A percentile compares a stretch with the other conserved stretches of the same genome.
These are phyloP conservation scores for Nidula microcarpa DNA, from an alignment of 768 basidiomycete genomes.

Conservation along the genomic window DNA sequence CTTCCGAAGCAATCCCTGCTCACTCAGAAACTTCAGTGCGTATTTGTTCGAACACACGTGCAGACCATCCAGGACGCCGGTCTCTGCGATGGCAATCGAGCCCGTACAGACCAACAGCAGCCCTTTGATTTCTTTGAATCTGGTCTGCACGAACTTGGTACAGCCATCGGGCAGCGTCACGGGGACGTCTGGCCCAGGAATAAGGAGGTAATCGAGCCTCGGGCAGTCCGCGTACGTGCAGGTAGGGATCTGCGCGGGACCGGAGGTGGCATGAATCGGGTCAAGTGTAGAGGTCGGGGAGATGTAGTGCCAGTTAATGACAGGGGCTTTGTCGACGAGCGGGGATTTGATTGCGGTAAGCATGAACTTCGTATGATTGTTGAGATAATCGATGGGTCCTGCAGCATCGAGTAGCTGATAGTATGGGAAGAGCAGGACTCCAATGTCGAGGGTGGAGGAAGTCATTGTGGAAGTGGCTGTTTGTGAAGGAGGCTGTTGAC, in stretches of 20 bases:
- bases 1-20: not conserved
- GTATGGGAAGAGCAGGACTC: too few species aligned
- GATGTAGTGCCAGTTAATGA: not conserved
- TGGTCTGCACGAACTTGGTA: constrained; percentile 11
- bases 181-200: constrained; percentile 16
- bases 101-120: constrained; percentile 17
- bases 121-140: constrained; percentile 1
- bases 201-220: constrained; percentile 17
- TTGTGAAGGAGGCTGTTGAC: too few species aligned
- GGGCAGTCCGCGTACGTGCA: constrained; percentile 16
- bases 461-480: too few species aligned
- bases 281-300: not conserved
- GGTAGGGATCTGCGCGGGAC: constrained; percentile 13
- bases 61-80: constrained; percentile 16
- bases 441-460: too few species aligned
- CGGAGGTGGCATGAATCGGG: constrained; percentile 6
- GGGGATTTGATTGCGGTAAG: too few species aligned
- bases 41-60: constrained; percentile 16
- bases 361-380: too few species aligned
- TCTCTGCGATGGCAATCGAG: constrained; percentile 12
- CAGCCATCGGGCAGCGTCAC: constrained; percentile 8
- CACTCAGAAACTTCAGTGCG: not conserved
- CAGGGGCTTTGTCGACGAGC: too few species aligned
- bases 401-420: too few species aligned
- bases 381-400: too few species aligned